These are phyloP conservation scores for Sanghuangporus sanghuang DNA, from an alignment of 1,284 basidiomycete genomes.

Conservation along the genomic window DNA sequence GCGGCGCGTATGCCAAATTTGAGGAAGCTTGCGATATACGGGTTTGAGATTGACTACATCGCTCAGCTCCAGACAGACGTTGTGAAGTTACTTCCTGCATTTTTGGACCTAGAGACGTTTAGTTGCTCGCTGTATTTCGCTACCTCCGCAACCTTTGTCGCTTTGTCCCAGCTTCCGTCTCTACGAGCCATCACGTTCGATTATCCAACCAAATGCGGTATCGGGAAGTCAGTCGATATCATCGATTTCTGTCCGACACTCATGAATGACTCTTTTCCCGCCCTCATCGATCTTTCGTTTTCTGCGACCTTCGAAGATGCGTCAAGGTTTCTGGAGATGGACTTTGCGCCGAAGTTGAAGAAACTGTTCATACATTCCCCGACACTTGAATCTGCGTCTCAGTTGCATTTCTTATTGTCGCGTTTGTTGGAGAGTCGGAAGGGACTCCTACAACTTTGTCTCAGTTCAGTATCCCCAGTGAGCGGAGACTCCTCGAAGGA, in stretches of 20 bases:
- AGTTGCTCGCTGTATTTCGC: conserved; percentile 47
- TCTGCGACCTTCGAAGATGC: conserved; percentile 39
- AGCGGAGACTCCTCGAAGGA: conserved; percentile 12
- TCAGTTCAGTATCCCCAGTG: conserved; percentile 25
- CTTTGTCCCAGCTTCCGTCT: conserved; percentile 39
- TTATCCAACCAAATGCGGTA: conserved; percentile 31
- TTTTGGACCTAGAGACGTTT: conserved; percentile 44
- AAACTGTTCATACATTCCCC: conserved; percentile 47
- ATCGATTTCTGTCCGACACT: conserved; percentile 38
- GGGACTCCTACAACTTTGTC: conserved; percentile 36
- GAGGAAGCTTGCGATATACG: background rate
- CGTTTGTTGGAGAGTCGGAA: conserved; percentile 43
- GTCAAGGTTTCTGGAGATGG: conserved; percentile 39
- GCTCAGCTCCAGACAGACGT: background rate
- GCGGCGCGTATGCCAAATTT: background rate
- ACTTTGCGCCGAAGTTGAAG: conserved; percentile 44
- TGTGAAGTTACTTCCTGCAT: conserved; percentile 2
- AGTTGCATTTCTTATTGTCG: conserved; percentile 38
- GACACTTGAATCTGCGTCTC: conserved; percentile 34
- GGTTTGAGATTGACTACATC: background rate
- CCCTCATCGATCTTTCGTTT: conserved; percentile 47
- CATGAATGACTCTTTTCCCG: conserved; percentile 46
- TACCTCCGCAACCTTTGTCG: conserved; percentile 40
- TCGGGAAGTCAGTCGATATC: conserved; percentile 39
- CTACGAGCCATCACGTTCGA: conserved; percentile 50